Base-by-base conservation (phyloP, 2,329 filamentous ascomycete genomes). In the Xylariaceae sp. region DNA sequence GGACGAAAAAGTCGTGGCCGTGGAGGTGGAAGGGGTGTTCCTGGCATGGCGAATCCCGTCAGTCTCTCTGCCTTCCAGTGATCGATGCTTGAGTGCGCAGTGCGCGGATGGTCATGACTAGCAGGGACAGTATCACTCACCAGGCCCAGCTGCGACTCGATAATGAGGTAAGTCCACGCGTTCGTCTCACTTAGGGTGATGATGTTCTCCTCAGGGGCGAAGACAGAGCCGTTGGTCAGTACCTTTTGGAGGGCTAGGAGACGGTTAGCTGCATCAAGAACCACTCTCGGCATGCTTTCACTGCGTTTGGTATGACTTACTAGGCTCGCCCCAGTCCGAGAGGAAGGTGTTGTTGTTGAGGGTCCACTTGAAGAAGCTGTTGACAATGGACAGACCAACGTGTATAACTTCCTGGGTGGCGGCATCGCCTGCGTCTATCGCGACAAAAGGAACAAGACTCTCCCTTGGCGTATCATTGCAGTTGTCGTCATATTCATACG, bases 321-420 rank as follows among this genome's bases (percentile, higher is more conserved):
- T 75, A 4, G 73, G 72, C 28, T 68, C 51, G 5, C 55, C 59
- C 62, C 71, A 74, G 40, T 74, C 60, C 2, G 73, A 59, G 8
- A 62, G 41, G 51, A 75, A 64, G n/a, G 65, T 66, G 21, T 62
- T 70, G 32, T 56, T 59, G 53, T 73, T 72, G 46, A 75, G 55
- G 9, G 61, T 67, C 71, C 71, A 75, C 31, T 64, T 63, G 57
- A 73, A 69, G 45, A 65, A 58, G 14, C 59, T 52, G 9, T 53
- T 46, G 40, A 57, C 56, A 18, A 46, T 38, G 23, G 50, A 43
- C 19, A 61, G 41, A 19, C 55, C 29, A 44, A 58, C 14, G 34
- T 61, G 49, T 28, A 59, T 44, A 31, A 61, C 45, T 23, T 54
- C 48, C 48, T 56, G 52, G 34, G 43, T 44, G 5, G 26, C 14